Percentiles rank a stretch among this genome's conserved stretches.
These are phyloP conservation scores for Trametes cinnabarina DNA, from an alignment of 768 basidiomycete species.

Conservation along the genomic window DNA sequence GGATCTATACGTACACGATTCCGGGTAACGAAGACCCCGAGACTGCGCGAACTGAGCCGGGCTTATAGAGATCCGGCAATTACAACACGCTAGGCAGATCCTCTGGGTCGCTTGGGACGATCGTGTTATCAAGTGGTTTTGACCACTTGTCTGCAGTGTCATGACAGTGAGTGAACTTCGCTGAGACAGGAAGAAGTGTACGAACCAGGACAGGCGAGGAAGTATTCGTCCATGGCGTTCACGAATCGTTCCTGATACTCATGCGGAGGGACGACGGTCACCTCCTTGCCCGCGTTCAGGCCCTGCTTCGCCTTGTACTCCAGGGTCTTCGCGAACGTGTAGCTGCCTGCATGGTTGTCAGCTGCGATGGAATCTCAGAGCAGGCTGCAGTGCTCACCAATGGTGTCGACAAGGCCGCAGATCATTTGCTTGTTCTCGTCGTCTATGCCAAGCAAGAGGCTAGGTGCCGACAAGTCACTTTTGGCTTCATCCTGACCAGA, in stretches of 20 bases:
- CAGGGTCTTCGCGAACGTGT: slow-evolving; percentile 81
- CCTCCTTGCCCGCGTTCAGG: slow-evolving; percentile 65
- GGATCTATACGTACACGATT: neutral
- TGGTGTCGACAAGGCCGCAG: slow-evolving; percentile 82
- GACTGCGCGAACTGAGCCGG: no score
- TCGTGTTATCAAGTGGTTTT: slow-evolving; percentile 33
- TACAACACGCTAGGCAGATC: slow-evolving; percentile 35
- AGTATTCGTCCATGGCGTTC: slow-evolving; percentile 69
- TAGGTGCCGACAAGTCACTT: slow-evolving; percentile 24
- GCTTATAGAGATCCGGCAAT: neutral
- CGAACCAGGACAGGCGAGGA: slow-evolving; percentile 72
- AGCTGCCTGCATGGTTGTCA: slow-evolving; percentile 48
- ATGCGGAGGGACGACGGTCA: slow-evolving; percentile 76
- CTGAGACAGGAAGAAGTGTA: neutral
- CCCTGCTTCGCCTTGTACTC: slow-evolving; percentile 85
- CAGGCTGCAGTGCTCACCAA: slow-evolving; percentile 41
- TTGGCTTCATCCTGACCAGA: neutral
- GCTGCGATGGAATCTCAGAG: neutral
- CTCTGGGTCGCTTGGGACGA: slow-evolving; percentile 26
- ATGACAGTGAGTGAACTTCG: neutral
- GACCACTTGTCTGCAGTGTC: slow-evolving; percentile 38
- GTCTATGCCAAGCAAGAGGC: slow-evolving; percentile 73
- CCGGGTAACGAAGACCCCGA: neutral
- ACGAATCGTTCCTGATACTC: slow-evolving; percentile 81
- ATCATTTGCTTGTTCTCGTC: slow-evolving; percentile 62